Percentiles rank a stretch among this genome's conserved stretches.
Conservation (phyloP, 129 eudicot species). For the Tagetes patula region DNA sequence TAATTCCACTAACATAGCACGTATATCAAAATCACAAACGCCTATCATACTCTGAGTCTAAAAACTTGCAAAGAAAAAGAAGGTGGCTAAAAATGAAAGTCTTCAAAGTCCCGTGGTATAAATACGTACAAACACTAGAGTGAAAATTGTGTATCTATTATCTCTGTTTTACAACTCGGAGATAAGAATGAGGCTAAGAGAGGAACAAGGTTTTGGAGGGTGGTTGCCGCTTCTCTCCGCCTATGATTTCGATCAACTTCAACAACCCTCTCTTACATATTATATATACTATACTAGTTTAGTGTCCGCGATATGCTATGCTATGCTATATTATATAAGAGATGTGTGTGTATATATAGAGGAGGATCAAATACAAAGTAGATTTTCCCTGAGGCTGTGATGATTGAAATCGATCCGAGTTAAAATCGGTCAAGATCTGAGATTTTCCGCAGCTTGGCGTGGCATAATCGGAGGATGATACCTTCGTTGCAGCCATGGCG, state of each 20-base stretch:
- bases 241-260: conserved; percentile 14
- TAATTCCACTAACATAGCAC: too few relatives aligned
- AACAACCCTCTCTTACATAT: conserved; percentile 27
- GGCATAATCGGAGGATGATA: conserved; percentile 33
- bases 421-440: conserved; percentile 20
- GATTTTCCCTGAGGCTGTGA: conserved; percentile 25
- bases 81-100: too few relatives aligned
- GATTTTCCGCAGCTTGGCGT: conserved; percentile 41
- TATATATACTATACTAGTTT: too few relatives aligned
- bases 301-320: too few relatives aligned
- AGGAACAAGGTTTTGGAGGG: conserved; percentile 34
- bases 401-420: conserved; percentile 28
- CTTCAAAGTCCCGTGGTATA: neutral
- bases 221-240: conserved; percentile 31
- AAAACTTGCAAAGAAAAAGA: too few relatives aligned
- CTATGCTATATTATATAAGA: too few relatives aligned
- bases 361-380: neutral
- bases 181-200: conserved; percentile 23
- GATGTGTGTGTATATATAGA: neutral
- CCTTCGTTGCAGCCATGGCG: conserved; percentile 47
- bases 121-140: neutral
- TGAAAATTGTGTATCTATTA: neutral
- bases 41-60: too few relatives aligned
- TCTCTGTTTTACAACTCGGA: conserved; percentile 29
- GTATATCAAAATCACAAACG: too few relatives aligned